A percentile compares a stretch with the other conserved stretches of the same genome.
These are phyloP conservation scores for Trapa bicornis DNA, from an alignment of 345 rosid species.

Conservation along the genomic window DNA sequence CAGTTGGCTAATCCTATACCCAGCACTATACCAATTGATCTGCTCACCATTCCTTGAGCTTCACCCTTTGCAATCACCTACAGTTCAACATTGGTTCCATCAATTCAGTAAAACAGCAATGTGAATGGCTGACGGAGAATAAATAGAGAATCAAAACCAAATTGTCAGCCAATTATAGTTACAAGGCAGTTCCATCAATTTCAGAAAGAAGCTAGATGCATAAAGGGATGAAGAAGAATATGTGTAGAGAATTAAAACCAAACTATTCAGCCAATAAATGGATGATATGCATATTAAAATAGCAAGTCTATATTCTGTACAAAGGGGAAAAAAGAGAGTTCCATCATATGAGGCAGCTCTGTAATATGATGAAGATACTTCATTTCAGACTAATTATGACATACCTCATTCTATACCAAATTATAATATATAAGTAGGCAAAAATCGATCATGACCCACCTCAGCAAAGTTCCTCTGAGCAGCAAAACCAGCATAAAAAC, in stretches of 20 bases:
- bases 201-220: too few species aligned
- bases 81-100: background rate
- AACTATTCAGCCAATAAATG: background rate
- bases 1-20: conserved; percentile 76
- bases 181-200: too few species aligned
- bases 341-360: too few species aligned
- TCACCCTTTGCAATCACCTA: conserved; percentile 98
- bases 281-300: background rate
- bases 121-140: background rate
- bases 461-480: conserved; percentile 98
- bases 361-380: too few species aligned
- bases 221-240: too few species aligned
- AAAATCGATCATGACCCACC: conserved; percentile 25
- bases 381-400: background rate
- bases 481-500: conserved; percentile 98
- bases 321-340: background rate
- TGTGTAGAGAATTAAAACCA: too few species aligned
- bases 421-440: background rate
- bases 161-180: background rate
- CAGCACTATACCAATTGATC: conserved; percentile 62
- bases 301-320: background rate
- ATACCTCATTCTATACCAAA: background rate
- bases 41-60: conserved; percentile 99
- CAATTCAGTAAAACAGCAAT: background rate
- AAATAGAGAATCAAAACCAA: background rate